Conservation (phyloP, 306 rosid genomes). For the Quercus glauca region DNA sequence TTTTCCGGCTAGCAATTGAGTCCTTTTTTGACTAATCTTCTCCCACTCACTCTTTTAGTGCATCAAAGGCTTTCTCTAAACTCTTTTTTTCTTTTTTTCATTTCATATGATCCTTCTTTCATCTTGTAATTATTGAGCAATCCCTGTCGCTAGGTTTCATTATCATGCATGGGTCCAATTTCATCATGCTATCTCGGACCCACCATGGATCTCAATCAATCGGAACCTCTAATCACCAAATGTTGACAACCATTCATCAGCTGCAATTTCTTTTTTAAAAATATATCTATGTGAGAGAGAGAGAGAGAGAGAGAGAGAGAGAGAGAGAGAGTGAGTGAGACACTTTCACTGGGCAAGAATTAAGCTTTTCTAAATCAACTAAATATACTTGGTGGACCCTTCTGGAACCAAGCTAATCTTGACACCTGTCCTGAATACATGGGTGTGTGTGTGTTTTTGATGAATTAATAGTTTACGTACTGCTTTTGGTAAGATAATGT, state of each 20-base stretch:
- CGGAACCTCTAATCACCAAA: constrained; percentile 17
- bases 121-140: constrained; percentile 30
- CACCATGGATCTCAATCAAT: constrained; percentile 34
- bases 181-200: constrained; percentile 23
- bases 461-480: neutral
- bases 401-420: neutral
- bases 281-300: too few relatives aligned
- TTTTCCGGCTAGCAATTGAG: constrained; percentile 38
- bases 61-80: constrained; percentile 1
- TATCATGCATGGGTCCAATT: constrained; percentile 33
- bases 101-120: constrained; percentile 21
- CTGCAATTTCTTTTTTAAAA: neutral
- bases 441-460: too few relatives aligned
- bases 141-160: constrained; percentile 25
- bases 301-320: too few relatives aligned
- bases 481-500: neutral
- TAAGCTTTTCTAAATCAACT: constrained; percentile 8
- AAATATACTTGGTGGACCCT: neutral
- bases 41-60: constrained; percentile 16
- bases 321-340: neutral
- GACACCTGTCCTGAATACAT: too few relatives aligned
- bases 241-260: constrained; percentile 18
- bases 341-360: constrained; percentile 6
- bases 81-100: neutral
- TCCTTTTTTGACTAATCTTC: constrained; percentile 25